Conservation (phyloP, 768 basidiomycete species). For the Mycena kentingensis region DNA sequence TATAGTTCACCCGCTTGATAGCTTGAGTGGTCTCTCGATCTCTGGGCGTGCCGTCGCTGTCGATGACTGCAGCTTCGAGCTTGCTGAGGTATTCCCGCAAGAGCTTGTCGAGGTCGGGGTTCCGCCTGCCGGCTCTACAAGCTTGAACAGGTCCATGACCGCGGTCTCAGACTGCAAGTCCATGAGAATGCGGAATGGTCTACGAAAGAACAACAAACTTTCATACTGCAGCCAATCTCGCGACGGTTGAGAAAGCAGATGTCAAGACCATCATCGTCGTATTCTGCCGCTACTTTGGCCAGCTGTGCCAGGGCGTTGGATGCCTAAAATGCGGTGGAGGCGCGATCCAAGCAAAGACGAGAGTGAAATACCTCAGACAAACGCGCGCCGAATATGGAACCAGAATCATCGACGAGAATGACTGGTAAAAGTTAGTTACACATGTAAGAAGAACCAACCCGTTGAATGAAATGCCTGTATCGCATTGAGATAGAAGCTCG, state of each 20-base stretch:
- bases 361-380: constrained; percentile 41
- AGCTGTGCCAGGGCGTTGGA: constrained; percentile 39
- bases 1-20: neutral
- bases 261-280: constrained; percentile 51
- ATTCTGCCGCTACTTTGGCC: constrained; percentile 38
- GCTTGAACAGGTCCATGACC: neutral
- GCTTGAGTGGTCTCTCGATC: neutral
- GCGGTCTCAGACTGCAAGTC: neutral
- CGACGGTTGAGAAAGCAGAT: constrained; percentile 46
- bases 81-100: neutral
- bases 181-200: too few species aligned
- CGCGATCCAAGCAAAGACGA: neutral
- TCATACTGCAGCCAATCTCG: neutral
- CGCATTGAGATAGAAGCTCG: constrained; percentile 27
- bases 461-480: too few species aligned
- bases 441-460: too few species aligned
- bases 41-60: neutral
- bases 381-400: constrained; percentile 41
- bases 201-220: neutral
- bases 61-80: neutral
- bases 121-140: neutral
- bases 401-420: constrained; percentile 50
- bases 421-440: too few species aligned
- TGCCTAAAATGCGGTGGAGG: constrained; percentile 29
- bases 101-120: neutral